Base-by-base conservation (phyloP, 495 filamentous ascomycete genomes). In the Penicillium crystallinum region DNA sequence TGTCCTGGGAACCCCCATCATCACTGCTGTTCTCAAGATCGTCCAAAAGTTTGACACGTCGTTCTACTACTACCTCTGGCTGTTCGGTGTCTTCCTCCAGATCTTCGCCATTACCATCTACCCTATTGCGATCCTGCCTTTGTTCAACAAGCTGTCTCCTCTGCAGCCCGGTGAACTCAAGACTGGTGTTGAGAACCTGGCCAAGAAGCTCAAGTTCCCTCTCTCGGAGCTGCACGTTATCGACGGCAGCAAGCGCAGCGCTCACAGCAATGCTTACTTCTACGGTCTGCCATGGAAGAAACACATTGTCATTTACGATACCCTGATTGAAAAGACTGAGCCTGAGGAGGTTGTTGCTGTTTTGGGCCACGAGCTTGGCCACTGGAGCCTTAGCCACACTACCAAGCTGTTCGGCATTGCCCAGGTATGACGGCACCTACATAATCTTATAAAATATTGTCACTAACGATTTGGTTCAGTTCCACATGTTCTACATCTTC, bases 281-380 rank as follows among this genome's bases (percentile, higher is more conserved):
- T 96, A 93, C 56, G 93, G 93, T 46, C 79, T 98, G 49, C 93
- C 93, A 6, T 97, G 93, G 91, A 97, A 96, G 81, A 98, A 98
- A 81, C 93, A 96, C 75, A 98, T 98, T 72, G 93, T 98, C 59
- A 95, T 98, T 65, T 98, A 95, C 61, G 93, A 98, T 64, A 98
- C 93, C 10, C 70, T 98, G 56, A 91, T 98, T 46, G 92, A 97
- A 69, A 95, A 97, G 78, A 91, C 85, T 66, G 82, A 90, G 57
- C 82, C 85, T 2, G 80, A 91, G 59, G 93, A 98, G 69, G 91
- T 98, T 36, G 90, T 96, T 18, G 92, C 93, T 46, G 91, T 98
- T 31, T 77, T 98, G 27, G 89, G 89, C 34, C 93, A 98, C 63
- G 93, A 98, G 70, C 82, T 98, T 40, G 93, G 93, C 40, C 93